These are phyloP conservation scores for Madurella fahalii DNA, from an alignment of 2,329 filamentous ascomycete species.

Conservation along the genomic window DNA sequence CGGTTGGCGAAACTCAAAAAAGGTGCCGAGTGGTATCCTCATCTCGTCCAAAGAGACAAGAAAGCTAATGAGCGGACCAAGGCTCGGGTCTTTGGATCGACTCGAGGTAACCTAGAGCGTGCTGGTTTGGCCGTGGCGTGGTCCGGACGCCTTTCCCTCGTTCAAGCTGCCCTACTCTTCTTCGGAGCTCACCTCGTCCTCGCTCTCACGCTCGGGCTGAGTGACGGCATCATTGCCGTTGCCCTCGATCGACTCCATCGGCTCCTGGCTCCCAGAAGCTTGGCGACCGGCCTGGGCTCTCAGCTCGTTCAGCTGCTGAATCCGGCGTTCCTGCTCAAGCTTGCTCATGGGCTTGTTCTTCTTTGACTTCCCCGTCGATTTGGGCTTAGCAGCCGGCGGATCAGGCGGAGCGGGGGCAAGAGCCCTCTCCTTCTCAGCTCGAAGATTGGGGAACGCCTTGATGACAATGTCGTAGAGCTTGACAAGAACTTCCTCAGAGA, in stretches of 20 bases:
- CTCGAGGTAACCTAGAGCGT: background rate
- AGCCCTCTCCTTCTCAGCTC: slow-evolving; percentile 31
- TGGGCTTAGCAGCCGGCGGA: slow-evolving; percentile 25
- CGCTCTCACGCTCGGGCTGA: slow-evolving; percentile 37
- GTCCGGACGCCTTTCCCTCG: background rate
- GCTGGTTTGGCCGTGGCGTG: background rate
- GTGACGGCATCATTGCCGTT: slow-evolving; percentile 22
- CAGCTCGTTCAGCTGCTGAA: slow-evolving; percentile 58
- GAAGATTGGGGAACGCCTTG: slow-evolving; percentile 37
- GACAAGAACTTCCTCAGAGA: slow-evolving; percentile 51
- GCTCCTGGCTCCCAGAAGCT: slow-evolving; percentile 46
- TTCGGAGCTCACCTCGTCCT: slow-evolving; percentile 54
- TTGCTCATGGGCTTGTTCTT: slow-evolving; percentile 78
- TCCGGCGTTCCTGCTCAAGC: slow-evolving; percentile 64
- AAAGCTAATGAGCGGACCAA: background rate
- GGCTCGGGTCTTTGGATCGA: background rate
- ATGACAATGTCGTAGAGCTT: slow-evolving; percentile 47
- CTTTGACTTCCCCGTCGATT: slow-evolving; percentile 49
- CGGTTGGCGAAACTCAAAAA: background rate
- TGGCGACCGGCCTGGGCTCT: slow-evolving; percentile 47
- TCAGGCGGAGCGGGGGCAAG: slow-evolving; percentile 21
- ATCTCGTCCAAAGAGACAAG: background rate
- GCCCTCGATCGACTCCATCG: slow-evolving; percentile 36
- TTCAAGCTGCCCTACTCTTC: slow-evolving; percentile 32
- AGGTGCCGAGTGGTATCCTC: background rate